Base-by-base conservation (phyloP, 2,329 filamentous ascomycete species). In the Didymella segeticola region DNA sequence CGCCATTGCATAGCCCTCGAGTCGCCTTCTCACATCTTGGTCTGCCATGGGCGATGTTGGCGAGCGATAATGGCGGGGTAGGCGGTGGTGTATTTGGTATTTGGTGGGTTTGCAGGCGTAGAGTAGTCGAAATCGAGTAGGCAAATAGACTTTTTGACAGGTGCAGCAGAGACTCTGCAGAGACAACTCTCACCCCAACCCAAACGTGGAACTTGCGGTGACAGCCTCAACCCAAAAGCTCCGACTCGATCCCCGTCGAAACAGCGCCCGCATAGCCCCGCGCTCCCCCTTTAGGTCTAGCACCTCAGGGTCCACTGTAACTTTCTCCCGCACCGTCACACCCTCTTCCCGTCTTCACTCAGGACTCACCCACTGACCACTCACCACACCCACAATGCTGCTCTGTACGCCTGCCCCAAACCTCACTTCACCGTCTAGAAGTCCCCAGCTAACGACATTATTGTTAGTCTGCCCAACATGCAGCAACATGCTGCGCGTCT, bases 401-500 rank as follows among this genome's bases (percentile, higher is more conserved):
- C 85, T 89, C 75, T 89, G 87, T 89, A 82, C 67, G 75, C 67
- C 20, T 39, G 30, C 34, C 9, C n/a, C 22, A 12, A 23, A 17
- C 15, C 36, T 10, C n/a, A n/a, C 14, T 10, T 10, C 23, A 29
- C 12, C 19, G 2, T 19, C 34, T 19, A 5, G 7, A 19, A 38
- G 23, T 14, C 5, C 12, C 43, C 14, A 14, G 22, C 48, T 57
- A 47, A 57, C 36, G 14, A 15, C 20, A n/a, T n/a, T n/a, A n/a
- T n/a, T n/a, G n/a, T 10, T 39, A 70, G 89, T 93, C 84, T 95
- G 90, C 76, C 90, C 90, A 43, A 85, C 86, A 73, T 95, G 90
- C 82, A 87, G 87, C 76, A 95, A 93, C 80, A 87, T 91, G 76
- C 86, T 95, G 70, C 91, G 89, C 69, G 87, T 93, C 67, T 86